These are phyloP conservation scores for Balamuthia mandrillaris DNA, from an alignment of 208 protist genomes.

Conservation along the genomic window DNA sequence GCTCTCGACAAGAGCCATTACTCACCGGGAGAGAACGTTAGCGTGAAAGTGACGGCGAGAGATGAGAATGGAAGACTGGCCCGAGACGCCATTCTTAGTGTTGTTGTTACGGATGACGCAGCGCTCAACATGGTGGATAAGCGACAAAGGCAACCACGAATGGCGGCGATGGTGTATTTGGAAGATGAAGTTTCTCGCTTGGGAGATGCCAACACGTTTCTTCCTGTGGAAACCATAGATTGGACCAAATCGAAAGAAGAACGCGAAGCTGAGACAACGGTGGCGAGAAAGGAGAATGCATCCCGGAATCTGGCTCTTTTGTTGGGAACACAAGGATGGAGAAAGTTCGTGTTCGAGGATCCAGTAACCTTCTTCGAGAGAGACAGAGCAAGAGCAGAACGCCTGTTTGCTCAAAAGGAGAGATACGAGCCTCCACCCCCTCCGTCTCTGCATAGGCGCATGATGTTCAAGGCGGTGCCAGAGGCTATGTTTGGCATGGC, in stretches of 20 bases:
- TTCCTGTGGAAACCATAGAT: slow-evolving; percentile 22
- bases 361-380: neutral
- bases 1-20: no score
- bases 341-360: neutral
- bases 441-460: no score
- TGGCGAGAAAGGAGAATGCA: no score
- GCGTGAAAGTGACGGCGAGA: no score
- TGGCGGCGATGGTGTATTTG: slow-evolving; percentile 42
- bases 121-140: slow-evolving; percentile 42
- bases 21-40: no score
- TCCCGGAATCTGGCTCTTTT: slow-evolving; percentile 31
- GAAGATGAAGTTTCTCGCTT: slow-evolving; percentile 45
- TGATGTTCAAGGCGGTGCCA: no score
- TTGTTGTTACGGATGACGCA: slow-evolving; percentile 52
- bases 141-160: slow-evolving; percentile 11
- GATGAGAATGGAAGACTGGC: no score
- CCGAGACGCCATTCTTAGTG: neutral
- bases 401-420: no score
- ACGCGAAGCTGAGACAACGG: no score
- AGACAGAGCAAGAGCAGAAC: slow-evolving; percentile 38
- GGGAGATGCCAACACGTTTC: slow-evolving; percentile 9
- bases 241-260: neutral
- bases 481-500: no score
- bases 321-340: slow-evolving; percentile 51
- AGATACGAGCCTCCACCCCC: no score